A percentile compares a stretch with the other conserved stretches of the same genome.
Conservation (phyloP, 805 yeast species). For the Kazachstania viticola region DNA sequence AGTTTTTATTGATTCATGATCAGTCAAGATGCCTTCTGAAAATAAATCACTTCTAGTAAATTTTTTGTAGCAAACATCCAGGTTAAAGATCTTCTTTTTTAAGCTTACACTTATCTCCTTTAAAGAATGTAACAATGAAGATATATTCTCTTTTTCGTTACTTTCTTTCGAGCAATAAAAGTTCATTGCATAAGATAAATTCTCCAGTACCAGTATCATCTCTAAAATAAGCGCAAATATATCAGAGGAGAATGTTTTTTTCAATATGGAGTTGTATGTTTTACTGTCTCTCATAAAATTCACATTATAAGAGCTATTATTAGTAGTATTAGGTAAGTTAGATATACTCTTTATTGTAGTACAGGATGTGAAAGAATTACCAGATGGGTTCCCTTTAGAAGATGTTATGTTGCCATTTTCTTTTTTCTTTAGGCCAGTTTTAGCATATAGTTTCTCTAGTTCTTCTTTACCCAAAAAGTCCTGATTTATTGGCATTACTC, state of each 20-base stretch:
- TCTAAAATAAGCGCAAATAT: constrained; percentile 22
- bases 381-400: background rate
- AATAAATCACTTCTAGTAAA: constrained; percentile 30
- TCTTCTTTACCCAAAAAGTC: constrained; percentile 14
- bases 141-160: constrained; percentile 2
- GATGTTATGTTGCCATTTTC: background rate
- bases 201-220: constrained; percentile 23
- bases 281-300: too few species aligned
- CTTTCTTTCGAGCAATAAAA: constrained; percentile 1
- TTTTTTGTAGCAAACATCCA: constrained; percentile 27
- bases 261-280: too few species aligned
- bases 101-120: constrained; percentile 7
- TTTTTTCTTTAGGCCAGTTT: background rate
- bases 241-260: constrained; percentile 24
- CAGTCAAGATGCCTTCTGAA: constrained; percentile 25
- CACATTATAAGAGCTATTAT: constrained; percentile 18
- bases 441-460: constrained; percentile 9
- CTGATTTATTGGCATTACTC: constrained; percentile 29
- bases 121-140: constrained; percentile 6
- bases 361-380: too few species aligned
- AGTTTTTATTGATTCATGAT: constrained; percentile 28
- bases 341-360: too few species aligned
- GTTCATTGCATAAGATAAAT: constrained; percentile 11
- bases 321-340: constrained; percentile 1
- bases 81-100: constrained; percentile 20